Conservation (phyloP, 2,329 filamentous ascomycete species). For the Parastagonospora avenae region DNA sequence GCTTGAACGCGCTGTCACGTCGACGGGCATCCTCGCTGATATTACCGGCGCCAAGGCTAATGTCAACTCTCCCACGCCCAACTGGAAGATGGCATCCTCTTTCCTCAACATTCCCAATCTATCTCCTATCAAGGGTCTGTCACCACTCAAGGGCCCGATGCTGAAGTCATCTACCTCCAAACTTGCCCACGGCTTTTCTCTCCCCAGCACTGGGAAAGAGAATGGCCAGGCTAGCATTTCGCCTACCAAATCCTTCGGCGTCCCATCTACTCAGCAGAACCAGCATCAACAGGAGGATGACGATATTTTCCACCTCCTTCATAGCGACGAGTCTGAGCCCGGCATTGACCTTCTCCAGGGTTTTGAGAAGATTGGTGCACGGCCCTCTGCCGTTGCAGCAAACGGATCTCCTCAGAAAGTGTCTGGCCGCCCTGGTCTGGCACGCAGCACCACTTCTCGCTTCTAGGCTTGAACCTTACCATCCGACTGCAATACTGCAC, state of each 20-base stretch:
- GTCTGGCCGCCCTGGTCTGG: constrained; percentile 29
- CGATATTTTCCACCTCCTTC: constrained; percentile 62
- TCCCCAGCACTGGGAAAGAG: constrained; percentile 26
- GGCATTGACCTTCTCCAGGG: constrained; percentile 74
- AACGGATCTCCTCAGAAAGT: constrained; percentile 45
- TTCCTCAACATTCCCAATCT: constrained; percentile 45
- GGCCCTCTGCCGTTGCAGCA: constrained; percentile 35
- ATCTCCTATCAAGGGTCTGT: constrained; percentile 38
- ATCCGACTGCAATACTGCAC: not conserved
- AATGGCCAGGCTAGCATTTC: constrained; percentile 27
- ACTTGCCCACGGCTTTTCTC: constrained; percentile 23
- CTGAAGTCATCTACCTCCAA: constrained; percentile 35
- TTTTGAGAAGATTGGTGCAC: constrained; percentile 72
- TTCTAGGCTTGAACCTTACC: constrained; percentile 27
- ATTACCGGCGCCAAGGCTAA: constrained; percentile 61
- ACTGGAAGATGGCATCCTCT: constrained; percentile 42
- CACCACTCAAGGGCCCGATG: constrained; percentile 38
- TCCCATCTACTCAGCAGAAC: constrained; percentile 21
- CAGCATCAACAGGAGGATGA: constrained; percentile 52
- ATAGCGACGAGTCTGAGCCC: constrained; percentile 65
- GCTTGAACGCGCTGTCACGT: constrained; percentile 66
- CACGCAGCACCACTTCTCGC: constrained; percentile 40
- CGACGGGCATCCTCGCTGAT: constrained; percentile 66
- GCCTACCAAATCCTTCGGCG: constrained; percentile 38
- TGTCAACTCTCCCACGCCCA: constrained; percentile 45